Evolutionary conservation across 2,329 filamentous ascomycete genomes (phyloP).

Genomic region (Bertia moriformis): DNA sequence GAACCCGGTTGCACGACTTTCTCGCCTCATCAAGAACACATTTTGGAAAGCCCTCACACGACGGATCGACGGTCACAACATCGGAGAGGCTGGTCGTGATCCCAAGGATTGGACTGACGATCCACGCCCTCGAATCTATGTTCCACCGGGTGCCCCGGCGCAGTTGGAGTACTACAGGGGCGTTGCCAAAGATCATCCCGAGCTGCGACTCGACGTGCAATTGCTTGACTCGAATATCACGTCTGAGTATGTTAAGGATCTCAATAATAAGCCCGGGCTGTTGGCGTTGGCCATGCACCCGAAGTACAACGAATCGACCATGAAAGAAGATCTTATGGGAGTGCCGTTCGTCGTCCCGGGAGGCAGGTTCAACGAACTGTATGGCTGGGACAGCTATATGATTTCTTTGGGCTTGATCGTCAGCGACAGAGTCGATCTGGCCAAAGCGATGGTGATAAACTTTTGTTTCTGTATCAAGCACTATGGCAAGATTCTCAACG

Average conservation of each 20-base stretch:
- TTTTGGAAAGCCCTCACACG: constrained; percentile 90
- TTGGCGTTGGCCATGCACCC: constrained; percentile 83
- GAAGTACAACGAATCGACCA: constrained; percentile 48
- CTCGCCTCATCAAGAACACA: constrained; percentile 70
- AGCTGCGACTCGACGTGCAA: constrained; percentile 76
- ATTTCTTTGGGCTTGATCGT: constrained; percentile 78
- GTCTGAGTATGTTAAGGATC: constrained; percentile 62
- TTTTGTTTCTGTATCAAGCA: constrained; percentile 98
- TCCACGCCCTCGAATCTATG: constrained; percentile 79
- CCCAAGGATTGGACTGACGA: constrained; percentile 92
- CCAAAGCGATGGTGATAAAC: constrained; percentile 88
- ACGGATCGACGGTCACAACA: constrained; percentile 74
- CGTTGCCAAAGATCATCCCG: constrained; percentile 64
- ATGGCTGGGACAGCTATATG: constrained; percentile 99
- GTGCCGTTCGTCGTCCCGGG: constrained; percentile 95
- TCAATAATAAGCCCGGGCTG: constrained; percentile 79
- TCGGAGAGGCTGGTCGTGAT: constrained; percentile 74
- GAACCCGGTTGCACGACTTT: constrained; percentile 80
- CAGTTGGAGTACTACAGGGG: constrained; percentile 80
- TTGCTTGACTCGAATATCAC: constrained; percentile 66
- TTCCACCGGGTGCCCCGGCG: constrained; percentile 70
- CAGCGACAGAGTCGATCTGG: constrained; percentile 71
- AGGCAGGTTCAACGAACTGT: constrained; percentile 93
- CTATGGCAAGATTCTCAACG: constrained; percentile 96
- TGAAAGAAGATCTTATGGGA: constrained; percentile 58